Evolutionary conservation across 768 basidiomycete genomes (phyloP).

Genomic region (Phaeotremella skinneri): DNA sequence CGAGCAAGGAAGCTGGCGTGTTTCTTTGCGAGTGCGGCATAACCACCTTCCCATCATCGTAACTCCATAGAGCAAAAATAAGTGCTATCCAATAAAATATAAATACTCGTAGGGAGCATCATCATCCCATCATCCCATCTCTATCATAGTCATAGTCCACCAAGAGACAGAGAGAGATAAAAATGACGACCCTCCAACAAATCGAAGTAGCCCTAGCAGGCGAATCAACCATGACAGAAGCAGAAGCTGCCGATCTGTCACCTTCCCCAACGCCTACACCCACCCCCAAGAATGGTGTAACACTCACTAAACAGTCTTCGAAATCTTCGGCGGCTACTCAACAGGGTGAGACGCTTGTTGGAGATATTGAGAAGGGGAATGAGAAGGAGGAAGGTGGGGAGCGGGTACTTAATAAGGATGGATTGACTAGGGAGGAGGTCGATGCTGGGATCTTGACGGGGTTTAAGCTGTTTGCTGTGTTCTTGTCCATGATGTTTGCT

Average conservation of each 20-base stretch:
- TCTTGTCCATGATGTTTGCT: conserved; percentile 32
- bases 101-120: too few relatives aligned
- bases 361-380: background rate
- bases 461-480: conserved; percentile 30
- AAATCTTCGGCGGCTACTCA: too few relatives aligned
- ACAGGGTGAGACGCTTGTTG: too few relatives aligned
- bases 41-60: too few relatives aligned
- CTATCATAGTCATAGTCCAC: background rate
- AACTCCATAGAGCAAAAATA: too few relatives aligned
- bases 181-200: background rate
- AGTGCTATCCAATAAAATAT: too few relatives aligned
- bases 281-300: too few relatives aligned
- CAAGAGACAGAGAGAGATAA: background rate
- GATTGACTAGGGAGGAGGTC: background rate
- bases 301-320: too few relatives aligned
- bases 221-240: background rate
- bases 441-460: conserved; percentile 22
- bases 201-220: background rate
- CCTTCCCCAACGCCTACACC: background rate
- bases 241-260: background rate
- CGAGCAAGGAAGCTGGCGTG: too few relatives aligned
- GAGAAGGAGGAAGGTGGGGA: background rate
- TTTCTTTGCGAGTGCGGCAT: too few relatives aligned
- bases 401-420: background rate
- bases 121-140: background rate